Base-by-base conservation (phyloP, 257 asterid genomes). In the Anisodus acutangulus region DNA sequence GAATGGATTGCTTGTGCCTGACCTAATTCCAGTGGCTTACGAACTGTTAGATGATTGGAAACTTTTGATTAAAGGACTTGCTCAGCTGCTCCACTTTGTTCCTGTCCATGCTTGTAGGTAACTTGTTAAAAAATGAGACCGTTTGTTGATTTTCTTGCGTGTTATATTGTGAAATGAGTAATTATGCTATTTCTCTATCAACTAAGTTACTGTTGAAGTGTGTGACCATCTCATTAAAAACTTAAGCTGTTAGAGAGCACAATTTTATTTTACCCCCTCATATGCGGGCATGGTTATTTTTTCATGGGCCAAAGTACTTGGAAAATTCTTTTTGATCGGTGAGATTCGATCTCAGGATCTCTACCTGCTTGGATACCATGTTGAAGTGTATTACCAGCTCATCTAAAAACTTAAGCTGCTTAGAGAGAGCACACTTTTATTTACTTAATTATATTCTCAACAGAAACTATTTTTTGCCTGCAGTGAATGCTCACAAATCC, bases 21-120 rank as follows among this genome's bases (percentile, higher is more conserved):
- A 89, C 8, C 88, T 93, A n/a, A 70, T 93, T 66, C 98, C 99
- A 6, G 83, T 90, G n/a, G 98, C 98, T 82, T 89, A 94, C 53
- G 91, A 90, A 85, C 90, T 95, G 47, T 84, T 96, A 72, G 93
- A 89, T 83, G 93, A 97, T 74, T 96, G 98, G 98, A 96, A 93
- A 91, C 83, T 84, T 78, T 86, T 96, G 35, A 96, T 96, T 62
- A 88, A 86, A 85, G 98, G 99, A 89, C 88, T 94, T 81, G 90
- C 95, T 2, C 97, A 89, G 82, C 95, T 96, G 86, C 76, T 93
- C 87, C 93, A 92, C 35, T 82, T 89, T 47, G 84, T 97, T 86
- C 97, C 98, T 3, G 92, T 97, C 86, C 90, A 91, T 66, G 99
- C 98, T 90, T 95, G 99, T 89, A 91, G 99, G 98, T 97, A 95